A percentile compares a stretch with the other conserved stretches of the same genome.
Evolutionary conservation across 768 basidiomycete species (phyloP).

Genomic region (Boletus reticulatus): DNA sequence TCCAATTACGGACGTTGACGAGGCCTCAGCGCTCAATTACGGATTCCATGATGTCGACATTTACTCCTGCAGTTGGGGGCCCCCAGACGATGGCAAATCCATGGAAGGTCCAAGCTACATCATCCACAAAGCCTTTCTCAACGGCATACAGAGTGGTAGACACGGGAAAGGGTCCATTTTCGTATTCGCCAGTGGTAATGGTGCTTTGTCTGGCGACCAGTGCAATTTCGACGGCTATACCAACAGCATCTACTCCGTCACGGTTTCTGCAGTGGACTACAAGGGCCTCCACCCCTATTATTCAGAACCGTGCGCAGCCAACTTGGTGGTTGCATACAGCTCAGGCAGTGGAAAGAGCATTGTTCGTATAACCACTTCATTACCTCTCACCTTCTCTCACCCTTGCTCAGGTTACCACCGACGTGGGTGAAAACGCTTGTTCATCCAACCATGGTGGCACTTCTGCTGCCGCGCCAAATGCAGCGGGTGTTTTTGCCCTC

Average conservation of each 20-base stretch:
- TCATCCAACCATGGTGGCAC: slow-evolving; percentile 89
- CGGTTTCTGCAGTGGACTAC: slow-evolving; percentile 92
- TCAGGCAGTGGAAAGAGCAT: slow-evolving; percentile 94
- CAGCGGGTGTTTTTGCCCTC: slow-evolving; percentile 89
- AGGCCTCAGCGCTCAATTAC: slow-evolving; percentile 93
- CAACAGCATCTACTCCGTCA: slow-evolving; percentile 94
- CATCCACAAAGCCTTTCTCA: slow-evolving; percentile 91
- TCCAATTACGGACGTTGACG: slow-evolving; percentile 92
- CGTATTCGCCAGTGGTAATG: slow-evolving; percentile 98
- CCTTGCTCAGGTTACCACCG: slow-evolving; percentile 81
- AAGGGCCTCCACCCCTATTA: slow-evolving; percentile 95
- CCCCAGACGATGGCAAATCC: slow-evolving; percentile 88
- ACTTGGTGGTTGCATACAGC: slow-evolving; percentile 94
- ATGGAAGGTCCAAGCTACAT: slow-evolving; percentile 95
- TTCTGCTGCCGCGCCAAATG: slow-evolving; percentile 96
- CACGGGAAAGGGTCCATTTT: slow-evolving; percentile 89
- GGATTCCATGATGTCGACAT: slow-evolving; percentile 91
- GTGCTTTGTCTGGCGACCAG: slow-evolving; percentile 87
- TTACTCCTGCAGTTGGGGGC: slow-evolving; percentile 96
- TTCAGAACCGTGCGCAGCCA: slow-evolving; percentile 96
- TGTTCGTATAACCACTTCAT: slow-evolving; percentile 47
- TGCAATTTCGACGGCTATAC: slow-evolving; percentile 99
- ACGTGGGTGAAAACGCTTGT: slow-evolving; percentile 83
- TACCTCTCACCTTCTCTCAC: slow-evolving; percentile 12
- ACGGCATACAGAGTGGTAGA: slow-evolving; percentile 89